A percentile compares a stretch with the other conserved stretches of the same genome.
Evolutionary conservation across 139 green algal genomes (phyloP).

Genomic region (Chlorella sp.): DNA sequence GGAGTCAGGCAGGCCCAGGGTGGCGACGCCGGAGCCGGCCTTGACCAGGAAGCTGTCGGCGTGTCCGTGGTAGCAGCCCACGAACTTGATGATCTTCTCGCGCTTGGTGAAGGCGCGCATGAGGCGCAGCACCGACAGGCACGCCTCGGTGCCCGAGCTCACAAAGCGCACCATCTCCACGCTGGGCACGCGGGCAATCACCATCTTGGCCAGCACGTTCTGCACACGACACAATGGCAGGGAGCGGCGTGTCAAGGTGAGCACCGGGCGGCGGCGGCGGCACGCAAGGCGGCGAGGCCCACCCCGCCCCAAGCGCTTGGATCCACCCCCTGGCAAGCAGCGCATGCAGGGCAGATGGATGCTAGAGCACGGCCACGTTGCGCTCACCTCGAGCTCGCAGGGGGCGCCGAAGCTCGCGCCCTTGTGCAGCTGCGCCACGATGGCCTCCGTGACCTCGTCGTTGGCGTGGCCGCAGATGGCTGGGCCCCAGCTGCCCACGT

Average conservation of each 20-base stretch:
- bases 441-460: slow-evolving; percentile 91
- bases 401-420: slow-evolving; percentile 96
- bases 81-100: slow-evolving; percentile 92
- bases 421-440: slow-evolving; percentile 91
- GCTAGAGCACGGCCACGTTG: too few species aligned
- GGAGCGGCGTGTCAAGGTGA: too few species aligned
- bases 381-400: slow-evolving; percentile 86
- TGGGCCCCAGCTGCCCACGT: slow-evolving; percentile 95
- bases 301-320: too few species aligned
- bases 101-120: slow-evolving; percentile 96
- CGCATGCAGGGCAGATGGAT: too few species aligned
- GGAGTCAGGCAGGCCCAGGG: slow-evolving; percentile 96
- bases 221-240: too few species aligned
- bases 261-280: too few species aligned
- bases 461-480: slow-evolving; percentile 92
- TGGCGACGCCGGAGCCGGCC: slow-evolving; percentile 90
- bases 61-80: slow-evolving; percentile 99
- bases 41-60: slow-evolving; percentile 93
- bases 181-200: slow-evolving; percentile 93
- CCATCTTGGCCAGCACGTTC: slow-evolving; percentile 94
- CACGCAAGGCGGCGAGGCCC: too few species aligned
- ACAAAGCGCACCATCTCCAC: slow-evolving; percentile 99
- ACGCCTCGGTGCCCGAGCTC: slow-evolving; percentile 96
- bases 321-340: too few species aligned
- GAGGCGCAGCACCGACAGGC: slow-evolving; percentile 94